A percentile compares a stretch with the other conserved stretches of the same genome.
These are phyloP conservation scores for Ustilago sp. DNA, from an alignment of 1,284 basidiomycete genomes.

Conservation along the genomic window DNA sequence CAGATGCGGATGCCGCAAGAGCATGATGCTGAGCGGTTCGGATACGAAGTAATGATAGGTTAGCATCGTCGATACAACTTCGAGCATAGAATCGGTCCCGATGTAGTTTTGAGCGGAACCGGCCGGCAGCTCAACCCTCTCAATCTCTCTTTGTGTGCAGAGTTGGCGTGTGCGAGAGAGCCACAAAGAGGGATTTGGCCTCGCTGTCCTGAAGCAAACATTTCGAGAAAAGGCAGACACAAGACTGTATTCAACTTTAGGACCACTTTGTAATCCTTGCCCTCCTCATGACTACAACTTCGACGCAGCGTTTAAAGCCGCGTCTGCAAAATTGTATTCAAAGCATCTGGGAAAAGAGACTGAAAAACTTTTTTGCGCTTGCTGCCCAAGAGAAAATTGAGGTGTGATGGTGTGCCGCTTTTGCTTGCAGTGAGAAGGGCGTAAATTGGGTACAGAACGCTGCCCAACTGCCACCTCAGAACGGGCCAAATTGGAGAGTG, in stretches of 20 bases:
- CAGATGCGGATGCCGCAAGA: neutral
- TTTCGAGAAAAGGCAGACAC: neutral
- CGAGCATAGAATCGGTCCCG: neutral
- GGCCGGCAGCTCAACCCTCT: neutral
- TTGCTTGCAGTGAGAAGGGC: neutral
- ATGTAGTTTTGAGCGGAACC: neutral
- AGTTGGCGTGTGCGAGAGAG: neutral
- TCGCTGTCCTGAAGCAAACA: neutral
- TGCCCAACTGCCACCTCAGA: constrained; percentile 1
- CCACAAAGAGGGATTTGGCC: constrained; percentile 12
- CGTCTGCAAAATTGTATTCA: constrained; percentile 2
- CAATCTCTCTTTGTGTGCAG: neutral
- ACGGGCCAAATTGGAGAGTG: constrained; percentile 2
- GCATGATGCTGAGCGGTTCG: neutral
- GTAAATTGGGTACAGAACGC: neutral
- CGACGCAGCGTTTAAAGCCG: neutral
- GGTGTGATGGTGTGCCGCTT: neutral
- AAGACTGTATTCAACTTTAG: neutral
- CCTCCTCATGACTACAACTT: neutral
- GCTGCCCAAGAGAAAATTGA: neutral
- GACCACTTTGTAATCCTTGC: neutral
- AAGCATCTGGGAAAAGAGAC: neutral
- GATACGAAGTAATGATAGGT: neutral
- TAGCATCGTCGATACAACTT: neutral
- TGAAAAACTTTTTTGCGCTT: constrained; percentile 22